phyloP scores from a whole-genome alignment of 768 basidiomycete genomes.

The Collybia nuda region DNA sequence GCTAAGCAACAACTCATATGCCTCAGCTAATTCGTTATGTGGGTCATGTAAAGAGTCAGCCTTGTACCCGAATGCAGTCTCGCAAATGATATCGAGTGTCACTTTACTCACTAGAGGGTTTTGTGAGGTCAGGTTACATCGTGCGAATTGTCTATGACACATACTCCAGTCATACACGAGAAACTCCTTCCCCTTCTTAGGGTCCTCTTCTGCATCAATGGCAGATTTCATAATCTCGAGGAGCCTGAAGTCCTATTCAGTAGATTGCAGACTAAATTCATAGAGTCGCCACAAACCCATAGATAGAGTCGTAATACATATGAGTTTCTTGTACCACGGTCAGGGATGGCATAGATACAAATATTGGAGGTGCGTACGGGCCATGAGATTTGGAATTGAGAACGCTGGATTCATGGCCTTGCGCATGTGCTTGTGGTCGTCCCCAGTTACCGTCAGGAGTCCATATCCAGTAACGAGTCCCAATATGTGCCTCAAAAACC shows the following conservation, averaged over 20 bases:
- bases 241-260: slow-evolving; percentile 21
- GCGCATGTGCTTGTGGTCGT: slow-evolving; percentile 49
- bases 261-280: no score
- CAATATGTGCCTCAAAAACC: slow-evolving; percentile 39
- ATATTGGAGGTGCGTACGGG: slow-evolving; percentile 23
- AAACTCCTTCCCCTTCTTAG: slow-evolving; percentile 26
- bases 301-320: slow-evolving; percentile 48
- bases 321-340: slow-evolving; percentile 29
- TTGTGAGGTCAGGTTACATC: background rate
- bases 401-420: slow-evolving; percentile 54
- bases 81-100: slow-evolving; percentile 53
- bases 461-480: slow-evolving; percentile 45
- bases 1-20: slow-evolving; percentile 41
- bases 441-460: slow-evolving; percentile 46
- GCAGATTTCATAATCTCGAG: slow-evolving; percentile 34
- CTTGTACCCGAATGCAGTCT: slow-evolving; percentile 48
- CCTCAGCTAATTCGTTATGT: slow-evolving; percentile 44
- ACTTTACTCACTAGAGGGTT: slow-evolving; percentile 42
- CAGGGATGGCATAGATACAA: background rate
- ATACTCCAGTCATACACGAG: slow-evolving; percentile 48
- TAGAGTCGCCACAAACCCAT: slow-evolving; percentile 28
- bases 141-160: slow-evolving; percentile 12
- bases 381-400: slow-evolving; percentile 39
- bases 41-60: slow-evolving; percentile 45
- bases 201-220: slow-evolving; percentile 21